phyloP scores from a whole-genome alignment of 2,329 filamentous ascomycete genomes.

The Venturia pyrina region DNA sequence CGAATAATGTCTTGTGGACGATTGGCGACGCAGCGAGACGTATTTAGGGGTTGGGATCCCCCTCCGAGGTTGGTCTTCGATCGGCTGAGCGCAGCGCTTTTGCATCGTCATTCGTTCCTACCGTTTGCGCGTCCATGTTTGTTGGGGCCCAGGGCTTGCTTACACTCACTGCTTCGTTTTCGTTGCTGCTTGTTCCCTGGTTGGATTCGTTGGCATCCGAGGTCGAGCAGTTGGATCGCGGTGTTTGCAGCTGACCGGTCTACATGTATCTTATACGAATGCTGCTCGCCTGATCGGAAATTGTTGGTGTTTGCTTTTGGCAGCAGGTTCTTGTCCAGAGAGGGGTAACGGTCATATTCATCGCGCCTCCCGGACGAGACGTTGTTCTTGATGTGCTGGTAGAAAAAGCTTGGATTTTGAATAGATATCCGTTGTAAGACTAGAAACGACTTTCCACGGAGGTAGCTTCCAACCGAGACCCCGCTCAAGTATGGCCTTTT shows the following conservation, averaged over 20 bases:
- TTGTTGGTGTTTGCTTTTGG: background rate
- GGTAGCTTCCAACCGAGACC: background rate
- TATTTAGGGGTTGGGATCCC: too few relatives aligned
- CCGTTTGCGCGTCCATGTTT: too few relatives aligned
- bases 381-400: background rate
- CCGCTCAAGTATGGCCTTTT: background rate
- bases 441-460: background rate
- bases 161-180: background rate
- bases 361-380: background rate
- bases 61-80: background rate
- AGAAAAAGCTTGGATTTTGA: background rate
- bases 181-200: background rate
- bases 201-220: background rate
- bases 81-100: background rate
- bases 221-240: background rate
- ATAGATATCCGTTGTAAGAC: background rate
- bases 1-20: too few relatives aligned
- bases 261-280: background rate
- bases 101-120: too few relatives aligned
- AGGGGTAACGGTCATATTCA: background rate
- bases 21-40: too few relatives aligned
- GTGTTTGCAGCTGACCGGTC: background rate
- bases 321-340: background rate
- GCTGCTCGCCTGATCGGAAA: background rate
- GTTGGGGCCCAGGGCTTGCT: too few relatives aligned